phyloP scores from a whole-genome alignment of 805 yeast genomes.

The Yamadazyma nakazawae region DNA sequence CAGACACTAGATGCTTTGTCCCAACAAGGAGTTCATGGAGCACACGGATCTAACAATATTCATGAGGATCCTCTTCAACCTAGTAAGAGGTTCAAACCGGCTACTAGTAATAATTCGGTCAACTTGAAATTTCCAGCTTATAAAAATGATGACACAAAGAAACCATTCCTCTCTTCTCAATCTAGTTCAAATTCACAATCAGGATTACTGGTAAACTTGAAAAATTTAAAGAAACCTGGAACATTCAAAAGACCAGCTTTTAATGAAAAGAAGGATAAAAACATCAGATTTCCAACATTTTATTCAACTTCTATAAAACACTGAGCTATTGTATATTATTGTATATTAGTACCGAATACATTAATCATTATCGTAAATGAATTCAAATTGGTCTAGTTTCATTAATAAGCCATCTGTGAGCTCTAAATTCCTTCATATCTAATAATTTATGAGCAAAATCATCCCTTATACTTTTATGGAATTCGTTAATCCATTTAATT shows the following conservation, averaged over 20 bases:
- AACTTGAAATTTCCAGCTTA: constrained; percentile 15
- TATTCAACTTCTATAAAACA: constrained; percentile 23
- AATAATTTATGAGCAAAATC: constrained; percentile 42
- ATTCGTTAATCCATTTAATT: constrained; percentile 38
- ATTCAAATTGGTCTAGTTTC: constrained; percentile 48
- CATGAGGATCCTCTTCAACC: background rate
- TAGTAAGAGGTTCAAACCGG: constrained; percentile 8
- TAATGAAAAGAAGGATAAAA: constrained; percentile 16
- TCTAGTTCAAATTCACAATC: background rate
- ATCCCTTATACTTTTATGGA: constrained; percentile 28
- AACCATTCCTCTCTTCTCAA: background rate
- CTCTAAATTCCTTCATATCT: constrained; percentile 52
- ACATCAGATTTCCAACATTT: constrained; percentile 24
- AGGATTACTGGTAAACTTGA: constrained; percentile 3
- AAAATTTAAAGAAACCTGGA: constrained; percentile 9
- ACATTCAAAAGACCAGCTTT: constrained; percentile 26
- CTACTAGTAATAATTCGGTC: background rate
- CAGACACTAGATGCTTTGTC: background rate
- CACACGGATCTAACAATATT: background rate
- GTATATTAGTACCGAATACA: constrained; percentile 5
- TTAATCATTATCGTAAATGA: background rate
- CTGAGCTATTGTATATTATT: constrained; percentile 7
- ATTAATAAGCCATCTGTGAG: constrained; percentile 66
- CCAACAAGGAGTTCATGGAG: background rate
- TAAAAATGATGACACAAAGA: constrained; percentile 8